These are phyloP conservation scores for Pythium phragmiticola DNA, from an alignment of 352 stramenopile genomes.

Conservation along the genomic window DNA sequence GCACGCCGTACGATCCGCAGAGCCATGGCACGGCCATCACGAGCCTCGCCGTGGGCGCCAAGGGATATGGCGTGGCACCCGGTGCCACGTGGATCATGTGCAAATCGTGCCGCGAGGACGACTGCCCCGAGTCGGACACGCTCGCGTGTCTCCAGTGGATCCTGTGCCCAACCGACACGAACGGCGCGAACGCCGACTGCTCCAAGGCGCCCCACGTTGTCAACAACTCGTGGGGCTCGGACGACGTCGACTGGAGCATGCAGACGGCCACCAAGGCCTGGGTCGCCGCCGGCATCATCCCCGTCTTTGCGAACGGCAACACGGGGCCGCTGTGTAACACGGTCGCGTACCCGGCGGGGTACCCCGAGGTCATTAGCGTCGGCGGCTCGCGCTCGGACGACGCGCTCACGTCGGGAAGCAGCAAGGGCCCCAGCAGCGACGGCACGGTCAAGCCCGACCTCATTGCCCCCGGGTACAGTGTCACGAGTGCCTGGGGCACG, in stretches of 20 bases:
- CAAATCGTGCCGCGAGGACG: constrained; percentile 26
- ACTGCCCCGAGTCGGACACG: constrained; percentile 28
- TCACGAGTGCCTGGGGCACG: constrained; percentile 25
- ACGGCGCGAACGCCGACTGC: constrained; percentile 31
- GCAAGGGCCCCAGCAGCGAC: constrained; percentile 29
- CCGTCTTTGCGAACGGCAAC: constrained; percentile 30
- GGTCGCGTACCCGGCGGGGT: constrained; percentile 25
- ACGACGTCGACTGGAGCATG: constrained; percentile 19
- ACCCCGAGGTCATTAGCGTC: constrained; percentile 15
- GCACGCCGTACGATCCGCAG: constrained; percentile 22
- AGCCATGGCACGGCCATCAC: constrained; percentile 22
- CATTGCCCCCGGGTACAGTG: constrained; percentile 27
- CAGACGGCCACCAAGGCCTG: constrained; percentile 22
- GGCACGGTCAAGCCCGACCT: constrained; percentile 35
- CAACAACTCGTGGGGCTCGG: constrained; percentile 30
- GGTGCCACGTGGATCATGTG: constrained; percentile 26
- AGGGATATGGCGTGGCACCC: constrained; percentile 12
- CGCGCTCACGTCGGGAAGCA: constrained; percentile 25
- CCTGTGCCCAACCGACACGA: constrained; percentile 28
- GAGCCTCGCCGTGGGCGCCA: constrained; percentile 13
- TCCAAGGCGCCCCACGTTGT: constrained; percentile 28
- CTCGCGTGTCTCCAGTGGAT: constrained; percentile 34
- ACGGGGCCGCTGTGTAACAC: constrained; percentile 23
- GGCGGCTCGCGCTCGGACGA: constrained; percentile 24
- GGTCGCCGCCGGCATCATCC: constrained; percentile 28